phyloP scores from a whole-genome alignment of 768 basidiomycete genomes.

The Pisolithus tinctorius region DNA sequence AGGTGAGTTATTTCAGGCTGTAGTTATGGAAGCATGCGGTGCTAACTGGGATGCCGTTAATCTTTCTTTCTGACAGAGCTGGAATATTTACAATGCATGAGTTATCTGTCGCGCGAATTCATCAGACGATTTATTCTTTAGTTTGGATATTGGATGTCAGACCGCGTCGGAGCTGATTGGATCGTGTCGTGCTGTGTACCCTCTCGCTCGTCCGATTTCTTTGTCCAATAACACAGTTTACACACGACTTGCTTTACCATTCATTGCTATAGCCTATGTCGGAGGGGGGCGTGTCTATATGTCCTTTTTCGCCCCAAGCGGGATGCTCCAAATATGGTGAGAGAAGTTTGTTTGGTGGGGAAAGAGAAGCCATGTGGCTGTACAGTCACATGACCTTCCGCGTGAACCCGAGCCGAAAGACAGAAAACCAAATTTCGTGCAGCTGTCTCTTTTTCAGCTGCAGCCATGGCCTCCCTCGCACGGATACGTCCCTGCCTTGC shows the following conservation, averaged over 20 bases:
- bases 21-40: neutral
- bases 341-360: no score
- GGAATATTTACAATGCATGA: conserved; percentile 26
- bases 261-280: no score
- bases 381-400: conserved; percentile 19
- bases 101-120: neutral
- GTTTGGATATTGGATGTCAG: no score
- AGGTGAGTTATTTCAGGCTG: conserved; percentile 29
- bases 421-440: conserved; percentile 14
- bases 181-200: no score
- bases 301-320: no score
- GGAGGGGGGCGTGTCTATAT: no score
- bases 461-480: conserved; percentile 25
- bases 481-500: conserved; percentile 23
- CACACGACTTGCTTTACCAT: no score
- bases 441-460: neutral
- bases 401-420: conserved; percentile 21
- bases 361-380: conserved; percentile 17
- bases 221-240: no score
- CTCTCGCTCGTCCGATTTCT: no score
- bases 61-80: conserved; percentile 11
- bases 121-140: no score
- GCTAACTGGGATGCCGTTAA: neutral
- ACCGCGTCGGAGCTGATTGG: no score
- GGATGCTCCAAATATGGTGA: no score